Base-by-base conservation (phyloP, 768 basidiomycete species). In the Austroboletus eburneus region DNA sequence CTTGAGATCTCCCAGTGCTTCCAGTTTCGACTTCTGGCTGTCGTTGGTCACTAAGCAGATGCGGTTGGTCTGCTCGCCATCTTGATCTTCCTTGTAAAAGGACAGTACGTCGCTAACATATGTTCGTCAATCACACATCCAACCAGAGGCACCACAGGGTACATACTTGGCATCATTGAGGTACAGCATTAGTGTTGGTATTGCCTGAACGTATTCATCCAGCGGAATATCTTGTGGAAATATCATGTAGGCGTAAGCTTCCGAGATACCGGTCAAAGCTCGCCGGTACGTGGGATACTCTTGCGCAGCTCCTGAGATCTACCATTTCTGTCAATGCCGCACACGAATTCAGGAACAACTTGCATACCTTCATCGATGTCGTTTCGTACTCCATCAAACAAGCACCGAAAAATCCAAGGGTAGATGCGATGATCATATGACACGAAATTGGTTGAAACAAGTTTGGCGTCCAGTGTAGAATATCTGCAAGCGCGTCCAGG, bases 381-480 rank as follows among this genome's bases (percentile, higher is more conserved):
- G 61, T 62, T 24, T 67, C 63, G 21, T 58, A 25, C 27, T 73
- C 72, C 13, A 71, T 48, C 27, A 68, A 35, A 41, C 58, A 52
- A 8, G 66, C 63, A 25, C 64, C 62, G 18, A 76, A 50, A 30
- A 66, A 62, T 29, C 67, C 68, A 37, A 74, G 37, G 0, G 66
- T 68, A 7, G 68, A 61, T 6, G 66, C 61, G 23, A 66, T 55
- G 44, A 77, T 68, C 13, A 69, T 48, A 27, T 70, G 69, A 1
- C 66, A 65, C 1, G 55, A 58, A 21, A 69, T 54, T 0, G 61
- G 47, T 0, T 44, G 54, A 42, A 56, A 74, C 42, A 67, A 46
- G 5, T 54, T 46, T 8, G 64, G 49, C 9, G 65, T 52, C 20
- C 65, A 61, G 17, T 53, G 55, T 16, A 75, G 37, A 30, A 70